phyloP scores from a whole-genome alignment of 1,284 basidiomycete genomes.

The Ceratobasidium sp. region DNA sequence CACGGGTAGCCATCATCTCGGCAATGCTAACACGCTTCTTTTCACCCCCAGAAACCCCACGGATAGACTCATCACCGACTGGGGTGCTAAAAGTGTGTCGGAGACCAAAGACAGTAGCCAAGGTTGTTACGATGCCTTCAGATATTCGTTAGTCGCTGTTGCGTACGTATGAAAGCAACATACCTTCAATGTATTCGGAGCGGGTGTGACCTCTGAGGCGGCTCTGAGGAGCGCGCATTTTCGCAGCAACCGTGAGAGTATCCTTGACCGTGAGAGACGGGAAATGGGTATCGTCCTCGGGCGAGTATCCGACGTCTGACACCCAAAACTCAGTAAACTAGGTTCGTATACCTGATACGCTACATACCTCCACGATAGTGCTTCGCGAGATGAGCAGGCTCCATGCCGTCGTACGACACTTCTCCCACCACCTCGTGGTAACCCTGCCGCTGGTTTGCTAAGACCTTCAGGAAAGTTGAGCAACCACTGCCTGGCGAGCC shows the following conservation, averaged over 20 bases:
- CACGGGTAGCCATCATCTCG: slow-evolving; percentile 63
- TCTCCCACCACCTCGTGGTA: slow-evolving; percentile 68
- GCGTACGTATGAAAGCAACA: background rate
- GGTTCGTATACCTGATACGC: slow-evolving; percentile 58
- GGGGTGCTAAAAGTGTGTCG: slow-evolving; percentile 77
- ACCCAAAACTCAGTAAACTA: background rate
- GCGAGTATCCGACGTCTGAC: slow-evolving; percentile 39
- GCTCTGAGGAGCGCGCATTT: slow-evolving; percentile 61
- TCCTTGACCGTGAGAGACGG: slow-evolving; percentile 75
- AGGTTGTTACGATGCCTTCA: slow-evolving; percentile 58
- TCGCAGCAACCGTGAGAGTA: slow-evolving; percentile 68
- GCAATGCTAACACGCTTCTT: slow-evolving; percentile 80
- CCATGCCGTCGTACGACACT: slow-evolving; percentile 70
- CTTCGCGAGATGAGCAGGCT: slow-evolving; percentile 58
- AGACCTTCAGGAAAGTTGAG: slow-evolving; percentile 71
- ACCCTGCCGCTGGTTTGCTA: slow-evolving; percentile 70
- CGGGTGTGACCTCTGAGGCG: slow-evolving; percentile 48
- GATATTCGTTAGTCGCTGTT: slow-evolving; percentile 48
- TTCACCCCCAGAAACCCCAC: slow-evolving; percentile 84
- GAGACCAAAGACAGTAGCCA: slow-evolving; percentile 75
- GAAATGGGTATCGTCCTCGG: slow-evolving; percentile 72
- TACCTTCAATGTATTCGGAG: slow-evolving; percentile 55
- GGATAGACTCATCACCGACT: slow-evolving; percentile 76
- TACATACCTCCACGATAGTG: slow-evolving; percentile 69
- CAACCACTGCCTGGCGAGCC: slow-evolving; percentile 85